These are phyloP conservation scores for Apiospora kogelbergensis DNA, from an alignment of 2,329 filamentous ascomycete genomes.

Conservation along the genomic window DNA sequence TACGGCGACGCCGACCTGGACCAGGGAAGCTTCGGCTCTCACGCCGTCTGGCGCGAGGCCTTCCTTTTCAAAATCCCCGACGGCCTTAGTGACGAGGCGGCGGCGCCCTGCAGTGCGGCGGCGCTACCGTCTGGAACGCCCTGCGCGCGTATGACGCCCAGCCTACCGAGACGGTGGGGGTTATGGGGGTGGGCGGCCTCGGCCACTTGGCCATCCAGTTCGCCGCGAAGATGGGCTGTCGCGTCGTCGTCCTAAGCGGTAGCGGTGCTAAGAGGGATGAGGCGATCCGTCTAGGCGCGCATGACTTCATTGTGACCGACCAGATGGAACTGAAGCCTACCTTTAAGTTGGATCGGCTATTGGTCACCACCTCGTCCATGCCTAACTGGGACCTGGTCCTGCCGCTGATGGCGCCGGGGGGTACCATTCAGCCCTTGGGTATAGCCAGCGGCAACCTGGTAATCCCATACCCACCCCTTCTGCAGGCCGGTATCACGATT, in stretches of 20 bases:
- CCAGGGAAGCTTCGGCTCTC: conserved; percentile 47
- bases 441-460: conserved; percentile 43
- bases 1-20: conserved; percentile 44
- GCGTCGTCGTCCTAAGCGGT: conserved; percentile 65
- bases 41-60: conserved; percentile 47
- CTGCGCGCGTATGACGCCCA: conserved; percentile 31
- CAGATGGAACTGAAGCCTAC: too few relatives aligned
- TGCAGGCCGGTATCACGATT: conserved; percentile 51
- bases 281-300: conserved; percentile 63
- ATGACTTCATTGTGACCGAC: conserved; percentile 58
- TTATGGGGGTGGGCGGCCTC: conserved; percentile 64
- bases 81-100: conserved; percentile 40
- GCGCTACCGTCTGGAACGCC: conserved; percentile 40
- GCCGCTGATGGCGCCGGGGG: too few relatives aligned
- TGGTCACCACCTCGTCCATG: too few relatives aligned
- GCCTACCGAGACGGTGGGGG: conserved; percentile 38
- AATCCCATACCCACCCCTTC: conserved; percentile 53
- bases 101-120: conserved; percentile 52
- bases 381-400: too few relatives aligned
- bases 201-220: conserved; percentile 69
- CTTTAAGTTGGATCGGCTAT: too few relatives aligned
- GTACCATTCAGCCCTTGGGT: too few relatives aligned
- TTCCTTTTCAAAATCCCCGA: conserved; percentile 50
- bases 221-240: conserved; percentile 65
- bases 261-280: too few relatives aligned